Evolutionary conservation across 1,284 basidiomycete species (phyloP), one percentile per base, ranked within the genome.

Genomic region (Cryptococcus jaspeensis): DNA sequence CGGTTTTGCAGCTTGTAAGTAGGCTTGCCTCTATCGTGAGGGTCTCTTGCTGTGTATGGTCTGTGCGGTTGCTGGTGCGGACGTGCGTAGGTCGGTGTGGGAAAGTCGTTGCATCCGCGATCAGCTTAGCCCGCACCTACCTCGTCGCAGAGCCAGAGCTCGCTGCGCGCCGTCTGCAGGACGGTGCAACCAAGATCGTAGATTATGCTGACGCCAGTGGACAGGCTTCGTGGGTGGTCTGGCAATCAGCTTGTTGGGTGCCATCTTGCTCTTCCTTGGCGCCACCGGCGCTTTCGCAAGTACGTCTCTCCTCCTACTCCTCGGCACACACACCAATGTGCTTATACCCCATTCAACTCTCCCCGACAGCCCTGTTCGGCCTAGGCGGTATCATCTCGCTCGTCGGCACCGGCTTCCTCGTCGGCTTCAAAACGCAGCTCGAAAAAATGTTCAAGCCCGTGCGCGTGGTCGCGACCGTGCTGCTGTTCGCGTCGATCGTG

Each of bases 401-500:
- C 51, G 76, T 89, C 58, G 93, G 92, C 25, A 94, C 92, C 0
- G 92, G 92, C 1, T 95, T 94, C 80, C 78, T 95, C 69, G 85
- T 94, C 50, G 75, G 92, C 84, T 94, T 93, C 77, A 74, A 78
- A 60, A 87, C 84, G 63, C 92, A 94, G 74, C 58, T 88, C 41
- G 89, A 90, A 77, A 81, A 90, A 63, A 94, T 94, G 92, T 95
- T 95, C 82, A 92, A 93, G 76, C 88, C 90, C 49, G 84, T 94
- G 22, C 88, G 92, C 53, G 79, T 95, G n/a, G 78, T 89, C 12
- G 92, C 93, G 0, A 87, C 90, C 0, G 74, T 92, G 55, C 71
- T 94, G 37, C 86, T 96, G 76, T 72, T 96, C 3, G 86, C 76
- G 2, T 85, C 87, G 18, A 89, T 93, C 65, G 85, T 76, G 15